Evolutionary conservation across 1,284 basidiomycete species (phyloP), one percentile per base, ranked within the genome.

Genomic region (Trichosporon inkin): DNA sequence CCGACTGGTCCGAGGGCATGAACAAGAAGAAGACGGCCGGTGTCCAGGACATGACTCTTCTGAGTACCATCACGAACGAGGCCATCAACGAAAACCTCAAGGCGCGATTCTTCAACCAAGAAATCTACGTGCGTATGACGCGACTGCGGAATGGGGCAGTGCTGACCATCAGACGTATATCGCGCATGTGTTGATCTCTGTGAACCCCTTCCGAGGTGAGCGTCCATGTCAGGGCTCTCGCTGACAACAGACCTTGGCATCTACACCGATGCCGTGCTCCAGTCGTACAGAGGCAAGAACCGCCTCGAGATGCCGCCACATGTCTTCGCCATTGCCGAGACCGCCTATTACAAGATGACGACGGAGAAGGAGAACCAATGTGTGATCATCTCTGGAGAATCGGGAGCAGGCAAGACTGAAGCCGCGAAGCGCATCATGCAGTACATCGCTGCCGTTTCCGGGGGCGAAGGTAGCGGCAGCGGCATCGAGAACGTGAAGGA

Each of bases 281-380:
- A 86, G 70, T 87, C 84, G 63, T 98, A 99, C 81, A 88, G 88
- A 66, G 93, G 94, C 72, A 99, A 99, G 86, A 99, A 99, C 78
- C 86, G 96, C 69, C 86, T 99, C 56, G 96, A 99, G 79, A 90
- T 98, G 68, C 88, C 95, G 4, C 96, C 96, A 2, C 96, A 99
- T 80, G 96, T 99, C 47, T 99, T 96, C 79, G 85, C 89, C 66
- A 96, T 99, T 67, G 96, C 96, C 41, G 96, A 99, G 81, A 85
- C 89, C 57, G 88, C 93, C 11, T 99, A 98, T 82, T 99, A 99
- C 82, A 93, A 96, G 78, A 99, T 99, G 96, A 94, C 92, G 66
- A 92, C 93, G 32, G 98, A 99, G 80, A 89, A 95, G 77, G 95
- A 99, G 80, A 99, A 99, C 76, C 96, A 99, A 81, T 99, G 96